These are phyloP conservation scores for Pharnaceum exiguum DNA, from an alignment of 148 eudicot species.

Conservation along the genomic window DNA sequence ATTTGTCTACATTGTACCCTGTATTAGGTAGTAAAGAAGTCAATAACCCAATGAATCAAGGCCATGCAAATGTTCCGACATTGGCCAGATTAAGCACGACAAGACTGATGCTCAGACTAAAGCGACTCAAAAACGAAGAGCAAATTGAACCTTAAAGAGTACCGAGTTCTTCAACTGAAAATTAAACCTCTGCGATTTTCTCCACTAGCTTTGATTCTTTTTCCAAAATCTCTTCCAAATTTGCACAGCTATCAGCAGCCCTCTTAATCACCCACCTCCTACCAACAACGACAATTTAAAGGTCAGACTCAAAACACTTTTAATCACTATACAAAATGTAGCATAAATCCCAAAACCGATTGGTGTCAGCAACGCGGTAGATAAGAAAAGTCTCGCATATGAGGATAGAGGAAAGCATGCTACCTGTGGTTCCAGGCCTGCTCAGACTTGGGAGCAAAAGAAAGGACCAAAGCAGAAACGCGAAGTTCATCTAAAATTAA, in stretches of 20 bases:
- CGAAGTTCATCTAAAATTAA: constrained; percentile 48
- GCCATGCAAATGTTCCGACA: too few relatives aligned
- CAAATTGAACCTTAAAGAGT: constrained; percentile 36
- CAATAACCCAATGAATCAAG: too few relatives aligned
- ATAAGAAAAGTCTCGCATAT: neutral
- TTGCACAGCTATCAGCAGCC: constrained; percentile 51
- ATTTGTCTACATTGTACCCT: too few relatives aligned
- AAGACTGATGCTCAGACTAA: too few relatives aligned
- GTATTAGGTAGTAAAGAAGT: too few relatives aligned
- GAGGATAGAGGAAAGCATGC: neutral
- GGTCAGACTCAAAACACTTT: neutral
- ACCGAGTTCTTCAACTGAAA: constrained; percentile 38
- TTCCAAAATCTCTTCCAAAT: constrained; percentile 59
- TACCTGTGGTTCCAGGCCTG: constrained; percentile 91
- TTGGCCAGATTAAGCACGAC: too few relatives aligned
- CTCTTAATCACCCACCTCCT: constrained; percentile 93
- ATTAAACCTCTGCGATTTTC: constrained; percentile 77
- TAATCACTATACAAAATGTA: neutral
- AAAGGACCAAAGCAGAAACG: constrained; percentile 61
- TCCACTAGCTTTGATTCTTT: constrained; percentile 79
- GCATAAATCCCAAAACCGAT: neutral
- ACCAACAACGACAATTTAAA: constrained; percentile 15
- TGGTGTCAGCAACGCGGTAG: neutral
- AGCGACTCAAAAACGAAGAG: constrained; percentile 28
- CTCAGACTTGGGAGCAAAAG: constrained; percentile 88